These are phyloP conservation scores for Aspergillus biplanus DNA, from an alignment of 495 filamentous ascomycete genomes.

Conservation along the genomic window DNA sequence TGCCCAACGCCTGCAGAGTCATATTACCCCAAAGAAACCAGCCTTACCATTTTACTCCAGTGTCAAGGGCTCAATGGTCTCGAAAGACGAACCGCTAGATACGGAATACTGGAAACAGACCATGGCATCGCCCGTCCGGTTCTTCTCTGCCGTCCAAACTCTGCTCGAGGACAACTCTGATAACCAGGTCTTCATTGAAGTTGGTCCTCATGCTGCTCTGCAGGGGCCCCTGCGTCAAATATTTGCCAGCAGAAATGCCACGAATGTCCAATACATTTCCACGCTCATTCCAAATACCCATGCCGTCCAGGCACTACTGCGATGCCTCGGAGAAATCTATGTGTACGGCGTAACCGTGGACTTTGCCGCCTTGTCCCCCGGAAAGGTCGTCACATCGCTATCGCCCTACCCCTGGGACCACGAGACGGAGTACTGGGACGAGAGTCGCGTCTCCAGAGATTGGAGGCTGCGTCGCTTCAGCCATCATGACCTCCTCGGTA, in stretches of 20 bases:
- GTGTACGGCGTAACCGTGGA: slow-evolving; percentile 1
- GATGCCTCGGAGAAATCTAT: slow-evolving; percentile 19
- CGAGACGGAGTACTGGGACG: slow-evolving; percentile 35
- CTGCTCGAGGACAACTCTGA: background rate
- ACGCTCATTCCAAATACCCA: slow-evolving; percentile 17
- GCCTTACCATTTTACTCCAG: slow-evolving; percentile 31
- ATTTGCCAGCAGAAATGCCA: background rate
- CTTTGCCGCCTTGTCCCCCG: slow-evolving; percentile 1
- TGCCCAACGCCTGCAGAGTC: background rate
- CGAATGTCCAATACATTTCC: slow-evolving; percentile 11
- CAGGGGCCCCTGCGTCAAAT: slow-evolving; percentile 60
- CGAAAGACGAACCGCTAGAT: background rate
- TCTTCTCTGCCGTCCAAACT: slow-evolving; percentile 22
- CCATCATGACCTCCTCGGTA: slow-evolving; percentile 41
- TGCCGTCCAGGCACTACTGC: background rate
- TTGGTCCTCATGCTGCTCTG: slow-evolving; percentile 65
- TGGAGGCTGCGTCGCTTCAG: slow-evolving; percentile 31
- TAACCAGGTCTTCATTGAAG: slow-evolving; percentile 48
- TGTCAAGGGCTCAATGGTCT: slow-evolving; percentile 29
- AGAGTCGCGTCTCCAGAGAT: slow-evolving; percentile 32
- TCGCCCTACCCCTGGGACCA: slow-evolving; percentile 45
- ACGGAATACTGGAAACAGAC: slow-evolving; percentile 45
- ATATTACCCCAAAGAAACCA: background rate
- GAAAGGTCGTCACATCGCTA: slow-evolving; percentile 28
- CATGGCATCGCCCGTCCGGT: slow-evolving; percentile 42